These are phyloP conservation scores for Ceratobasidium sp. DNA, from an alignment of 1,284 basidiomycete species.

Conservation along the genomic window DNA sequence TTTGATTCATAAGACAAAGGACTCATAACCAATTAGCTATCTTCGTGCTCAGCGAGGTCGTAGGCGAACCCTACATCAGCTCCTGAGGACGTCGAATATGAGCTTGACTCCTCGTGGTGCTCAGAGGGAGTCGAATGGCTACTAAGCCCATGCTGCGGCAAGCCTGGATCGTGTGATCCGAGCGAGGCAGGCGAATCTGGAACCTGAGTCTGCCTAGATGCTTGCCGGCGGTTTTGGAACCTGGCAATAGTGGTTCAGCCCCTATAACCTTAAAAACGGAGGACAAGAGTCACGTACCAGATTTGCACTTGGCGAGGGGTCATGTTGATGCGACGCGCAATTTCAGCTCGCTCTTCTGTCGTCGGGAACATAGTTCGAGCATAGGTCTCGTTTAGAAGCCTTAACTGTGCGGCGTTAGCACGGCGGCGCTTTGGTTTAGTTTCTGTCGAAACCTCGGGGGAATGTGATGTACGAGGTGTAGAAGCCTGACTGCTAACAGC, in stretches of 20 bases:
- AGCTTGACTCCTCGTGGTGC: slow-evolving; percentile 16
- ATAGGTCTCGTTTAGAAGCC: slow-evolving; percentile 83
- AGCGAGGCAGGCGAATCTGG: slow-evolving; percentile 13
- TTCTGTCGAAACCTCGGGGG: slow-evolving; percentile 28
- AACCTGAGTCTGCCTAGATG: slow-evolving; percentile 39
- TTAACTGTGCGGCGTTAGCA: slow-evolving; percentile 81
- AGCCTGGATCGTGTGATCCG: slow-evolving; percentile 19
- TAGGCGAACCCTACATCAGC: slow-evolving; percentile 2
- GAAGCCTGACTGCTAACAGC: slow-evolving; percentile 1
- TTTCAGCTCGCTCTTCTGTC: slow-evolving; percentile 81
- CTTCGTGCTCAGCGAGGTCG: background rate
- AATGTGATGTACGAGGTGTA: slow-evolving; percentile 11
- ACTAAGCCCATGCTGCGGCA: slow-evolving; percentile 14
- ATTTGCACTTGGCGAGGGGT: slow-evolving; percentile 86
- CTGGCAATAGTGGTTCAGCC: slow-evolving; percentile 17
- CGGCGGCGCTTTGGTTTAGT: slow-evolving; percentile 86
- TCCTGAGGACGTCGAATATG: slow-evolving; percentile 13
- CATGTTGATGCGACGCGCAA: slow-evolving; percentile 84
- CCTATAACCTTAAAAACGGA: background rate
- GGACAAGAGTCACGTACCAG: slow-evolving; percentile 66
- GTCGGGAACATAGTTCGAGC: slow-evolving; percentile 85
- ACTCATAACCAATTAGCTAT: background rate
- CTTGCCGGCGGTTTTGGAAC: slow-evolving; percentile 51
- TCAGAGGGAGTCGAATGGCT: background rate
- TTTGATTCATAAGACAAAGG: background rate